Conservation (phyloP, 495 filamentous ascomycete species). For the Entonaema liquescens region DNA sequence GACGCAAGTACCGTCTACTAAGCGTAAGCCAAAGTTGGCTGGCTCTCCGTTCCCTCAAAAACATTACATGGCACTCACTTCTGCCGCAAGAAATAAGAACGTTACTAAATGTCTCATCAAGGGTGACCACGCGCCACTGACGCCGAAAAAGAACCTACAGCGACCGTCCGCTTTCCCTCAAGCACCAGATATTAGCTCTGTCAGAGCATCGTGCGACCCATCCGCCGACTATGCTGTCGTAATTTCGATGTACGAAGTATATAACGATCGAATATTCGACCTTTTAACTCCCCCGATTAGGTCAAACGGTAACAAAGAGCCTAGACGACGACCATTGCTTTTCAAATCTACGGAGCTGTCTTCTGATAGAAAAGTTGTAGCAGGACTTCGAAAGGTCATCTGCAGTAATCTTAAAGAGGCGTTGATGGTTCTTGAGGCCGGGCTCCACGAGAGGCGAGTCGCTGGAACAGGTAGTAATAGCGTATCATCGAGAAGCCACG, state of each 20-base stretch:
- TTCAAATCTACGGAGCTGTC: constrained; percentile 90
- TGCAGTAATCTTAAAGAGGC: constrained; percentile 88
- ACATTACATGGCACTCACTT: constrained; percentile 56
- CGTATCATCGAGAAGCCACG: constrained; percentile 88
- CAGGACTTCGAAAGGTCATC: constrained; percentile 88
- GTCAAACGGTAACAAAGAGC: constrained; percentile 67
- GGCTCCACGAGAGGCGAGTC: constrained; percentile 84
- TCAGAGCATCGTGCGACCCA: constrained; percentile 71
- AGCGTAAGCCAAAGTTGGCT: constrained; percentile 43
- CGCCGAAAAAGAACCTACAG: constrained; percentile 66
- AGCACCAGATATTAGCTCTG: constrained; percentile 75
- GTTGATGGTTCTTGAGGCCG: constrained; percentile 88
- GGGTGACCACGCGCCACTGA: constrained; percentile 56
- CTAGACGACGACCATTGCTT: constrained; percentile 74
- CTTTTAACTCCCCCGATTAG: constrained; percentile 70
- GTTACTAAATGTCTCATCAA: constrained; percentile 52
- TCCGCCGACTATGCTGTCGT: constrained; percentile 87
- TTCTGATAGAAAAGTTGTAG: constrained; percentile 88
- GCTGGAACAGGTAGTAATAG: constrained; percentile 91
- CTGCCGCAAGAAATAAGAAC: constrained; percentile 50
- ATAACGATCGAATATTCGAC: constrained; percentile 98
- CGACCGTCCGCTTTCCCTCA: constrained; percentile 72
- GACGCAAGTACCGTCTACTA: constrained; percentile 35
- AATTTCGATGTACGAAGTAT: constrained; percentile 98
- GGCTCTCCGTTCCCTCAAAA: constrained; percentile 36